These are phyloP conservation scores for Taphrina populina DNA, from an alignment of 1,139 yeast species.

Conservation along the genomic window DNA sequence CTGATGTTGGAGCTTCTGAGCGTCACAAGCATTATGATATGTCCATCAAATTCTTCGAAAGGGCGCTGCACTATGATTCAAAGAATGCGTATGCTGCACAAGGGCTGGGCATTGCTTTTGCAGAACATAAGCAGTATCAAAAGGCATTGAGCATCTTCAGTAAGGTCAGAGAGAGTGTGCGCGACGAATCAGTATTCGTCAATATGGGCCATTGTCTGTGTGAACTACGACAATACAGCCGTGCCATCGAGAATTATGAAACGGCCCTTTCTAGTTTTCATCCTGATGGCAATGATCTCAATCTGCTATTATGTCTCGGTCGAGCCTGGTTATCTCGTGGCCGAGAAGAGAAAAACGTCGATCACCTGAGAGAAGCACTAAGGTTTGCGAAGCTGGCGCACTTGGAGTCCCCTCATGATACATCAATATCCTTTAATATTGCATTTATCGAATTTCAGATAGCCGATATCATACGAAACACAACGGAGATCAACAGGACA, in stretches of 20 bases:
- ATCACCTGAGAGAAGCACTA: slow-evolving; percentile 60
- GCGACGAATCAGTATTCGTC: slow-evolving; percentile 76
- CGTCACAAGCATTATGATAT: slow-evolving; percentile 75
- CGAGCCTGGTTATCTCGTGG: slow-evolving; percentile 91
- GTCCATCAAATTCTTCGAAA: slow-evolving; percentile 86
- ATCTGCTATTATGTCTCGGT: slow-evolving; percentile 64
- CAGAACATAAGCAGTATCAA: slow-evolving; percentile 71
- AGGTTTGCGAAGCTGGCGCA: slow-evolving; percentile 53
- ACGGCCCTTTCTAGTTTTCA: slow-evolving; percentile 52
- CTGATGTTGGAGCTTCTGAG: slow-evolving; percentile 60
- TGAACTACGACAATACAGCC: slow-evolving; percentile 76
- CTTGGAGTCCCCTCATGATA: slow-evolving; percentile 45
- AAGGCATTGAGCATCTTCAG: slow-evolving; percentile 72
- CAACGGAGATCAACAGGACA: slow-evolving; percentile 60
- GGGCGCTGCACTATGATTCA: slow-evolving; percentile 80
- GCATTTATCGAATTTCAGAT: slow-evolving; percentile 84
- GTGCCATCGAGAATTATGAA: slow-evolving; percentile 65
- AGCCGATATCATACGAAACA: slow-evolving; percentile 75
- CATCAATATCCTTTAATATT: slow-evolving; percentile 67
- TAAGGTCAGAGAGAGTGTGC: slow-evolving; percentile 83
- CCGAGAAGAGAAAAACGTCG: slow-evolving; percentile 61
- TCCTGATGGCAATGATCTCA: slow-evolving; percentile 63
- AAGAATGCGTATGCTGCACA: slow-evolving; percentile 94
- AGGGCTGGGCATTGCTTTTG: slow-evolving; percentile 90
- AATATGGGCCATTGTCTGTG: slow-evolving; percentile 85